Conservation (phyloP, 805 yeast species). For the Saccharomycopsis oosterbeekiorum region DNA sequence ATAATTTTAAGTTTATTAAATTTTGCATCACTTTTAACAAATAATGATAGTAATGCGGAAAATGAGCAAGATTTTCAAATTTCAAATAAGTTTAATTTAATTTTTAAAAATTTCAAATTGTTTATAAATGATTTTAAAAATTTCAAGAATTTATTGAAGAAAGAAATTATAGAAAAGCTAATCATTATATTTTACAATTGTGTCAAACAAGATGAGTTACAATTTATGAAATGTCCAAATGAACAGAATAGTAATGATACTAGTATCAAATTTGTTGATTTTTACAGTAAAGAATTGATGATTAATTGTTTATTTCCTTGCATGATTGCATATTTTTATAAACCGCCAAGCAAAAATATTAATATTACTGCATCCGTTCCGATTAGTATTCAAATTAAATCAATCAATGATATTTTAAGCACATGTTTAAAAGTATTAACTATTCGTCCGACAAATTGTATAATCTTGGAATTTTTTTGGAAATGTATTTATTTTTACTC, state of each 20-base stretch:
- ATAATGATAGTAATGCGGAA: background rate
- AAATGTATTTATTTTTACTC: background rate
- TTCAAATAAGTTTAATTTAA: background rate
- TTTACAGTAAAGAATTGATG: background rate
- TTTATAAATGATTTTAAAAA: background rate
- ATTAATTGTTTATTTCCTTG: slow-evolving; percentile 1
- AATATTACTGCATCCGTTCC: background rate
- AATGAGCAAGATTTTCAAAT: background rate
- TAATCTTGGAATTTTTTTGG: background rate
- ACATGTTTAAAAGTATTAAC: background rate
- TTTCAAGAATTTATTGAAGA: background rate
- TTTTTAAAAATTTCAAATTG: background rate
- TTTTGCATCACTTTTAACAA: background rate
- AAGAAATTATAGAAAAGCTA: background rate
- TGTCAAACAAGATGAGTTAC: background rate
- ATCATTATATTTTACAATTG: background rate
- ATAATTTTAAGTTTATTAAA: background rate
- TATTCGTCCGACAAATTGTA: background rate
- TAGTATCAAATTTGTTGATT: background rate
- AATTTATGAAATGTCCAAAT: background rate
- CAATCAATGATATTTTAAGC: background rate
- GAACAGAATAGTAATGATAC: background rate
- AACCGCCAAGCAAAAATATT: background rate
- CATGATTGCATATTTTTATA: background rate
- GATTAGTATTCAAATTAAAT: background rate